Evolutionary conservation across 2,329 filamentous ascomycete species (phyloP).

Genomic region (Alternaria tenuissima): DNA sequence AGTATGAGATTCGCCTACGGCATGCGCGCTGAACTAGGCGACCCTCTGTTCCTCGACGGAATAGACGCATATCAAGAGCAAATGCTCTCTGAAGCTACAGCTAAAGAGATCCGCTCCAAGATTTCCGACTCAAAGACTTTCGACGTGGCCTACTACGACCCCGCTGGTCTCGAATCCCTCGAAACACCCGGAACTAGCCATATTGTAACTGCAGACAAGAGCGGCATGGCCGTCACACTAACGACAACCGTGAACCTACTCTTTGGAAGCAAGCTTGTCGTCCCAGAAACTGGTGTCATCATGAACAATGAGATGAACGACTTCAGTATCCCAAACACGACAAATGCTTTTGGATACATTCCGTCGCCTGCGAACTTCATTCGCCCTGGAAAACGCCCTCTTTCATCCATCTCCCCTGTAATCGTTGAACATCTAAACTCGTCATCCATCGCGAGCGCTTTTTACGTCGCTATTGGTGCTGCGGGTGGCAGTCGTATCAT

Average conservation of each 20-base stretch:
- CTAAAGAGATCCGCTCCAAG: conserved; percentile 66
- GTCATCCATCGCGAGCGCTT: conserved; percentile 45
- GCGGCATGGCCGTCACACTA: conserved; percentile 78
- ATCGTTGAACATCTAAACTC: conserved; percentile 74
- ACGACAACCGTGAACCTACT: conserved; percentile 90
- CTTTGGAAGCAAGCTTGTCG: conserved; percentile 81
- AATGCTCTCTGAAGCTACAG: conserved; percentile 71
- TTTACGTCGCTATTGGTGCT: conserved; percentile 76
- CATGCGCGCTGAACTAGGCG: conserved; percentile 76
- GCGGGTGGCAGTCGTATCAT: conserved; percentile 87
- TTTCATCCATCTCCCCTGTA: conserved; percentile 82
- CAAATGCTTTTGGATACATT: conserved; percentile 85
- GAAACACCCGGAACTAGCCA: conserved; percentile 79
- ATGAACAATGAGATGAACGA: conserved; percentile 64
- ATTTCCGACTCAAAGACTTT: conserved; percentile 78
- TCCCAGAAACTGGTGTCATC: conserved; percentile 83
- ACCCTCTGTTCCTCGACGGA: conserved; percentile 76
- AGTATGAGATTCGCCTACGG: conserved; percentile 91
- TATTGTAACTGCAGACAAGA: conserved; percentile 73
- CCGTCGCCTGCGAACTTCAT: conserved; percentile 85
- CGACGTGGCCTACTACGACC: conserved; percentile 77
- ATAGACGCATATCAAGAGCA: conserved; percentile 68
- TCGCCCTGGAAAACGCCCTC: conserved; percentile 78
- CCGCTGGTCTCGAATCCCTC: conserved; percentile 69
- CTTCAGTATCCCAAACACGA: conserved; percentile 80